Evolutionary conservation across 2,329 filamentous ascomycete genomes (phyloP), one percentile per base, ranked within the genome.

Genomic region (Whalleya microplaca): DNA sequence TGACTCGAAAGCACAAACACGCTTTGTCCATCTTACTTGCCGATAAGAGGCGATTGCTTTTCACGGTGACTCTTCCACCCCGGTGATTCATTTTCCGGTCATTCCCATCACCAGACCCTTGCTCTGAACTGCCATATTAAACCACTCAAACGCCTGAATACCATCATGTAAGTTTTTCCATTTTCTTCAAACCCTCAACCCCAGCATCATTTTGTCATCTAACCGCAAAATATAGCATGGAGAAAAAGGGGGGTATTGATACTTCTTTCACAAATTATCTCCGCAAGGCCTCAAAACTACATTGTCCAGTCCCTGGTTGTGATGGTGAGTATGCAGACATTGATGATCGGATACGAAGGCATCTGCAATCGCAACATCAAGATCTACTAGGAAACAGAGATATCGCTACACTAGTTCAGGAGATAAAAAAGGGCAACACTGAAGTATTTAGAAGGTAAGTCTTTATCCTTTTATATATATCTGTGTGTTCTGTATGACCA

Each of bases 261-360:
- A n/a, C 53, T 2, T 62, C 61, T 2, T 65, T 47, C 18, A 64
- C 57, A 2, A 62, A 60, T 46, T 64, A 61, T 37, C 61, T 65
- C 2, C 48, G 63, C 14, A 64, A 56, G n/a, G 49, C 53, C 2
- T 54, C 52, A 1, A 62, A 55, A 44, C n/a, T 61, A 1, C 51
- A 19, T 2, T 65, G 63, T 54, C 48, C 58, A 0, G 3, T 59
- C 10, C 20, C 0, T 2, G 47, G 20, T 10, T 65, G 61, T 29
- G 49, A 10, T 5, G 51, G 51, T 14, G 50, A 58, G 20, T 55
- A 56, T 18, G 56, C 58, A 12, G 48, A 51, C 29, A 58, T 41
- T 20, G 56, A 62, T 32, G 58, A 65, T 8, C 48, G 55, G 10
- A 62, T 65, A 54, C 51, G 56, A 40, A 29, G 12, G 8, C 63